phyloP scores from a whole-genome alignment of 768 basidiomycete genomes.

The Floccularia luteovirens region DNA sequence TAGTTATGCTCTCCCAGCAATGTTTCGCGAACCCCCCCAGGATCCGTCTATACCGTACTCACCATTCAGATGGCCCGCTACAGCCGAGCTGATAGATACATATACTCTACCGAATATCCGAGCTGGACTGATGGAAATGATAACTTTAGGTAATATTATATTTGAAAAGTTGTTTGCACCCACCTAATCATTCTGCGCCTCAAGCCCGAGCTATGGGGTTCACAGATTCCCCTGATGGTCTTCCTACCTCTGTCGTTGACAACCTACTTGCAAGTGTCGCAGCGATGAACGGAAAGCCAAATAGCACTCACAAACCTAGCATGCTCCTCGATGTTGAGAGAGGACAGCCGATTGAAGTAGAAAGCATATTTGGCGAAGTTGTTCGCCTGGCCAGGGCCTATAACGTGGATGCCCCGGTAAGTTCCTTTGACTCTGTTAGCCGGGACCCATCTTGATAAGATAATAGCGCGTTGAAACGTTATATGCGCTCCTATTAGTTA shows the following conservation, averaged over 20 bases:
- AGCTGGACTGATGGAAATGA: conserved; percentile 36
- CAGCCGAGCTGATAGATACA: conserved; percentile 29
- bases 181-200: not conserved
- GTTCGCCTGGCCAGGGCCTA: conserved; percentile 41
- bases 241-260: conserved; percentile 36
- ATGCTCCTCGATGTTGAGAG: conserved; percentile 55
- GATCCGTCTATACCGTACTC: conserved; percentile 24
- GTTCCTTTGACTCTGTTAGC: conserved; percentile 11
- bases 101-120: conserved; percentile 41
- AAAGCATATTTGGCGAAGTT: conserved; percentile 57
- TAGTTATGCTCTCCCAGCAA: conserved; percentile 37
- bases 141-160: conserved; percentile 25
- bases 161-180: not conserved
- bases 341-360: conserved; percentile 56
- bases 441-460: not conserved
- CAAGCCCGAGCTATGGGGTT: conserved; percentile 41
- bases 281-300: conserved; percentile 28
- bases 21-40: conserved; percentile 40
- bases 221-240: conserved; percentile 32
- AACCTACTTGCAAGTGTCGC: conserved; percentile 29
- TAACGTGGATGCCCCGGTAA: conserved; percentile 42
- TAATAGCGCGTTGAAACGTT: conserved; percentile 51
- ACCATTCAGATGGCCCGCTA: conserved; percentile 31
- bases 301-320: conserved; percentile 43
- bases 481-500: conserved; percentile 50